Percentiles rank a stretch among this genome's conserved stretches.
Evolutionary conservation across 139 green algal genomes (phyloP).

Genomic region (Volvox reticuliferus): DNA sequence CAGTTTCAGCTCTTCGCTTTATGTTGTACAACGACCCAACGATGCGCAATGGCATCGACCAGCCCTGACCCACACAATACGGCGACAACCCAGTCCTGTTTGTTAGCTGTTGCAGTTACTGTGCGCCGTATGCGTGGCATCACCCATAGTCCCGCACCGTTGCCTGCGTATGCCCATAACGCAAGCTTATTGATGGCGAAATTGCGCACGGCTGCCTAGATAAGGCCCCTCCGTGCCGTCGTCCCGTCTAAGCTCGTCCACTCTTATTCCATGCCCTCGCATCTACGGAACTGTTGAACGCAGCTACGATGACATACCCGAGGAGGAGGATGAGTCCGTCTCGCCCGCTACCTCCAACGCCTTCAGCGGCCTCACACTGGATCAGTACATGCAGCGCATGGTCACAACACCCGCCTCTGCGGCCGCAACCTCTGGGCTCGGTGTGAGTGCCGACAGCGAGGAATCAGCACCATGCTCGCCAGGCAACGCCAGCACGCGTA

Average conservation of each 20-base stretch:
- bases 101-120: not conserved
- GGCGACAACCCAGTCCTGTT: too few species aligned
- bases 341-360: not conserved
- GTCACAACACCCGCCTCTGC: conserved; percentile 57
- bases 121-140: not conserved
- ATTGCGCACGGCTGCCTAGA: too few species aligned
- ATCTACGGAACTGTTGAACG: not conserved
- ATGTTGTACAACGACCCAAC: too few species aligned
- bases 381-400: conserved; percentile 57
- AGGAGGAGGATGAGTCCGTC: conserved; percentile 39
- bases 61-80: too few species aligned
- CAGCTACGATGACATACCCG: conserved; percentile 52
- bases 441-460: conserved; percentile 21
- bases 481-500: conserved; percentile 14
- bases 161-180: too few species aligned
- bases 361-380: conserved; percentile 52
- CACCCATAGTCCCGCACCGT: too few species aligned
- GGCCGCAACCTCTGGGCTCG: conserved; percentile 52
- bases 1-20: too few species aligned
- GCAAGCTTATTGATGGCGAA: too few species aligned
- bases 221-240: too few species aligned
- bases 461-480: conserved; percentile 12
- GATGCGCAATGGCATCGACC: too few species aligned
- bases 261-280: too few species aligned
- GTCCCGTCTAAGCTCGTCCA: too few species aligned